Base-by-base conservation (phyloP, 176 grass and related monocot genomes). In the Musa itinerans region DNA sequence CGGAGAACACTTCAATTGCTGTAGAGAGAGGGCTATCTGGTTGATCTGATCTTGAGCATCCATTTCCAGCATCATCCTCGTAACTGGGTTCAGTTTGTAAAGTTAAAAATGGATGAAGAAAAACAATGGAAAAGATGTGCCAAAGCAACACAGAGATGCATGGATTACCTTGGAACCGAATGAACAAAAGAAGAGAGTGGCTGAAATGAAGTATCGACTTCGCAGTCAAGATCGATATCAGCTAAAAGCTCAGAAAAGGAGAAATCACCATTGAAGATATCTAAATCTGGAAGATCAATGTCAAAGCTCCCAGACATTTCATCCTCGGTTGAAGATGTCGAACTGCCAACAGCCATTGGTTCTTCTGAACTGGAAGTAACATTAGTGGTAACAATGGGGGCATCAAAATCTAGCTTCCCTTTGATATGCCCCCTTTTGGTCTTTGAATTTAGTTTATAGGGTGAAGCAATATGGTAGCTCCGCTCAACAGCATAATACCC, bases 401-500 rank as follows among this genome's bases (percentile, higher is more conserved):
- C 72, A 63, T 83, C 90, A 65, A 97, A 97, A 76, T 97, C 73
- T 61, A 97, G 52, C 79, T 83, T 97, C 62, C 89, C 87, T 83
- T 90, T 97, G 16, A 90, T 84, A 74, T 89, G 89, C 51, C 87
- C 85, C 72, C 92, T 92, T 79, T 92, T 89, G 69, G 80, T 89
- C 11, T 88, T 79, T 19, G 67, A 54, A 71, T 74, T 81, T 34
- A 83, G 56, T 79, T 92, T 92, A 54, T 82, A 80, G 8, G 93
- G 93, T 19, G 93, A 96, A 80, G 83, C 87, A 71, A 97, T 83
- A 77, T 88, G 90, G 82, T 88, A 97, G 52, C 85, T 97, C 67
- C 93, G 85, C 81, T 90, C 93, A 15, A 97, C 85, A 63, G 93
- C 78, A 62, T 89, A 97, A 26, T 92, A 92, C 71, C 85, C 27